Evolutionary conservation across 768 basidiomycete genomes (phyloP).

Genomic region (Amanita exitialis): DNA sequence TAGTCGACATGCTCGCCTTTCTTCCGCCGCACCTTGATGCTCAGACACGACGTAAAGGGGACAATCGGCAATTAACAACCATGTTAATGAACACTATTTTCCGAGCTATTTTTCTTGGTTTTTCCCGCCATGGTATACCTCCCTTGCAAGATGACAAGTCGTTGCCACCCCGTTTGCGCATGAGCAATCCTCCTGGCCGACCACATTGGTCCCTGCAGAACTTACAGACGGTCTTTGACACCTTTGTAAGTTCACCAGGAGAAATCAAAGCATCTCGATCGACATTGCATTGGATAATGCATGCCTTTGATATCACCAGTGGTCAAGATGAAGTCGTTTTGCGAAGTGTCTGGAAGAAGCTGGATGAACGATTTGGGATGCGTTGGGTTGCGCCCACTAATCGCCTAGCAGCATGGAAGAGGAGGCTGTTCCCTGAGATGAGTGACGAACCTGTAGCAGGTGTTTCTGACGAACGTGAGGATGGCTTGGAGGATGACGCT

Average conservation of each 20-base stretch:
- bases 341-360: conserved; percentile 42
- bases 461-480: not conserved
- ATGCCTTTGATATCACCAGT: conserved; percentile 55
- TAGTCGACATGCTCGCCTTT: conserved; percentile 57
- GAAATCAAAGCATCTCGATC: conserved; percentile 31
- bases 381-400: conserved; percentile 31
- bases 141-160: conserved; percentile 6
- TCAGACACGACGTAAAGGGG: conserved; percentile 13
- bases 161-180: not conserved
- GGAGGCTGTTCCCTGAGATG: conserved; percentile 22
- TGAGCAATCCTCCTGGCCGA: conserved; percentile 8
- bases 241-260: conserved; percentile 49
- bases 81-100: conserved; percentile 37
- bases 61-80: conserved; percentile 20
- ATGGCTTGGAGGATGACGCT: not conserved
- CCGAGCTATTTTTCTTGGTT: conserved; percentile 69
- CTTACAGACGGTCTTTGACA: conserved; percentile 46
- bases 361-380: conserved; percentile 46
- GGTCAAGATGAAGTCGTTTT: conserved; percentile 37
- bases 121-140: conserved; percentile 44
- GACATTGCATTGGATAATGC: conserved; percentile 57
- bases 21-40: conserved; percentile 27
- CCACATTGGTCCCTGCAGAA: conserved; percentile 49
- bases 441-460: not conserved
- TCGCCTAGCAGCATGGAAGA: conserved; percentile 31